Conservation (phyloP, 1,284 basidiomycete species). For the Boletus semigastroideus region DNA sequence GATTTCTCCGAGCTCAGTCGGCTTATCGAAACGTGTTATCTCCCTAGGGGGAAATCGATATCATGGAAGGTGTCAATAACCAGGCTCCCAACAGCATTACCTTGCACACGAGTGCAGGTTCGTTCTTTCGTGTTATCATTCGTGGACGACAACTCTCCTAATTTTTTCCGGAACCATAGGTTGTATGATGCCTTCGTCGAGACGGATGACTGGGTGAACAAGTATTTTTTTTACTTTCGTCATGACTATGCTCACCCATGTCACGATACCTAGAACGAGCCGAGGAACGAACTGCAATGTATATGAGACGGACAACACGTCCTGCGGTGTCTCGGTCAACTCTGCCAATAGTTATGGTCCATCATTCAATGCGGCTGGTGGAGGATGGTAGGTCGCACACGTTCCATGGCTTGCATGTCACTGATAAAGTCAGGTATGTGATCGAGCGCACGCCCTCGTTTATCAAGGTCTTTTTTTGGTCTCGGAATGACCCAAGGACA, state of each 20-base stretch:
- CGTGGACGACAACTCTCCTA: neutral
- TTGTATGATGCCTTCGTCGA: slow-evolving; percentile 59
- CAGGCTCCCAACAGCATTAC: slow-evolving; percentile 54
- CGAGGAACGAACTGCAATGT: slow-evolving; percentile 55
- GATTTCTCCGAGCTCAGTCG: neutral
- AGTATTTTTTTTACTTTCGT: neutral
- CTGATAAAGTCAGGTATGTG: slow-evolving; percentile 22
- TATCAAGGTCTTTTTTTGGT: slow-evolving; percentile 28
- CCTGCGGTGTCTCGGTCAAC: slow-evolving; percentile 60
- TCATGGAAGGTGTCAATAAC: slow-evolving; percentile 68
- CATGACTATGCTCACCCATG: neutral
- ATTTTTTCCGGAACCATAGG: slow-evolving; percentile 31
- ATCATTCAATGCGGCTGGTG: slow-evolving; percentile 58
- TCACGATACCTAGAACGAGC: slow-evolving; percentile 33
- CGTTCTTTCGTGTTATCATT: slow-evolving; percentile 1
- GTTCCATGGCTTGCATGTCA: neutral
- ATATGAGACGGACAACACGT: slow-evolving; percentile 53
- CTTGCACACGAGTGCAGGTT: slow-evolving; percentile 55
- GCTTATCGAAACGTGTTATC: neutral
- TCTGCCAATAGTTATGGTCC: slow-evolving; percentile 56
- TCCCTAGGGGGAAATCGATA: slow-evolving; percentile 58
- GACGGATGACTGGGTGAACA: slow-evolving; percentile 50
- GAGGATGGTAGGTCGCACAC: slow-evolving; percentile 46
- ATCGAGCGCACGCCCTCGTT: slow-evolving; percentile 27
- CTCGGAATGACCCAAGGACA: slow-evolving; percentile 8